phyloP scores from a whole-genome alignment of 805 yeast species.

The Debaryomyces hansenii region DNA sequence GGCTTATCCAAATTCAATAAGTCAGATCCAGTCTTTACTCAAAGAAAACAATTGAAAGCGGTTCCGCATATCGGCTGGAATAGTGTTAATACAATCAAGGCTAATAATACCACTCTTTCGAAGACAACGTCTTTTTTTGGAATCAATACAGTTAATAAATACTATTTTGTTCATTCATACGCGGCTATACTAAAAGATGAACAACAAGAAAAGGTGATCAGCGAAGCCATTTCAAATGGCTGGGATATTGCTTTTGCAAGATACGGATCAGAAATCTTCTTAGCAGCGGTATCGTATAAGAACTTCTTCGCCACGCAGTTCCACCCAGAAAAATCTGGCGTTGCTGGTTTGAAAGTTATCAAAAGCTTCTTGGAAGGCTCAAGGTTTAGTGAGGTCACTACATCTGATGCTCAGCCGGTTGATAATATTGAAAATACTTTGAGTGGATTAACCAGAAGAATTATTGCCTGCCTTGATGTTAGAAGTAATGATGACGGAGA shows the following conservation, averaged over 20 bases:
- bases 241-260: constrained; percentile 76
- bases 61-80: constrained; percentile 99
- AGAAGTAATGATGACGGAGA: constrained; percentile 93
- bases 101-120: constrained; percentile 21
- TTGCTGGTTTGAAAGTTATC: constrained; percentile 80
- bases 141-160: constrained; percentile 65
- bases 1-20: constrained; percentile 55
- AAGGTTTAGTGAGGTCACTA: constrained; percentile 22
- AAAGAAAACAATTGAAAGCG: constrained; percentile 52
- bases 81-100: constrained; percentile 33
- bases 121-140: constrained; percentile 50
- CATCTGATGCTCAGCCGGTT: constrained; percentile 19
- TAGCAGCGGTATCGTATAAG: constrained; percentile 76
- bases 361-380: constrained; percentile 63
- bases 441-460: constrained; percentile 81
- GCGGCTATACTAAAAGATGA: constrained; percentile 63
- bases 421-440: constrained; percentile 30
- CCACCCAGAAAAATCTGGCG: constrained; percentile 98
- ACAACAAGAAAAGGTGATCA: constrained; percentile 24
- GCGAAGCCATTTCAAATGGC: constrained; percentile 31
- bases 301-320: constrained; percentile 95
- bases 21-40: constrained; percentile 32
- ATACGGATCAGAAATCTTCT: constrained; percentile 77
- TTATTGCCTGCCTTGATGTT: constrained; percentile 97
- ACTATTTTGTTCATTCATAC: constrained; percentile 93